A percentile compares a stretch with the other conserved stretches of the same genome.
phyloP scores from a whole-genome alignment of 805 yeast species.

The Vanderwaltozyma yarrowii region DNA sequence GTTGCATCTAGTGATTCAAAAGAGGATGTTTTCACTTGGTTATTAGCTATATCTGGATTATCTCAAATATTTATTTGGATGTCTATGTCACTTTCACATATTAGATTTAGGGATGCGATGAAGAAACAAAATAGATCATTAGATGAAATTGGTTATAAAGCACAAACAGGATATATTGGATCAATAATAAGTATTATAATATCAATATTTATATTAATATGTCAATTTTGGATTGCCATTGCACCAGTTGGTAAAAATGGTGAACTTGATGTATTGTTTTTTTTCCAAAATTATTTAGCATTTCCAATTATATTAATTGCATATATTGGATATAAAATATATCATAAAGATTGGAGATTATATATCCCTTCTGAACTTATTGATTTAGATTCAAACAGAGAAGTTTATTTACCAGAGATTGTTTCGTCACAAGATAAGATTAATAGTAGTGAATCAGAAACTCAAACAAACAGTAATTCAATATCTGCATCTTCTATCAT shows the following conservation, averaged over 20 bases:
- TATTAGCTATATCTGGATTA: constrained; percentile 66
- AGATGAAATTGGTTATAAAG: constrained; percentile 39
- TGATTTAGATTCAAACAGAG: constrained; percentile 31
- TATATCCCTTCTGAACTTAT: constrained; percentile 36
- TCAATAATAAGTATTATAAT: constrained; percentile 44
- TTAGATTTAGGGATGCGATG: constrained; percentile 54
- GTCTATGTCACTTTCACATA: constrained; percentile 55
- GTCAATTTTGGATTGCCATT: constrained; percentile 50
- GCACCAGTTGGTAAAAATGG: constrained; percentile 27
- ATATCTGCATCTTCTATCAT: too few relatives aligned
- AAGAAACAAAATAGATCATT: constrained; percentile 40
- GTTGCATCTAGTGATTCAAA: constrained; percentile 50
- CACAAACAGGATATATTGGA: constrained; percentile 49
- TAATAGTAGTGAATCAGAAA: too few relatives aligned
- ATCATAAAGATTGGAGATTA: constrained; percentile 24
- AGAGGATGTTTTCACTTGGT: constrained; percentile 58
- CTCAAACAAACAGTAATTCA: too few relatives aligned
- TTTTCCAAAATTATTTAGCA: constrained; percentile 45
- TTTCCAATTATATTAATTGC: constrained; percentile 35
- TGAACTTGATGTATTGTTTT: constrained; percentile 28
- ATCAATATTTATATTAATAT: constrained; percentile 43
- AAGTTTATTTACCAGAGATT: too few relatives aligned
- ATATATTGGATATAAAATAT: constrained; percentile 37
- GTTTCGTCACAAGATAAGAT: too few relatives aligned
- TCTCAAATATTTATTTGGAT: constrained; percentile 78